These are phyloP conservation scores for Termitomyces sp. DNA, from an alignment of 1,284 basidiomycete species.

Conservation along the genomic window DNA sequence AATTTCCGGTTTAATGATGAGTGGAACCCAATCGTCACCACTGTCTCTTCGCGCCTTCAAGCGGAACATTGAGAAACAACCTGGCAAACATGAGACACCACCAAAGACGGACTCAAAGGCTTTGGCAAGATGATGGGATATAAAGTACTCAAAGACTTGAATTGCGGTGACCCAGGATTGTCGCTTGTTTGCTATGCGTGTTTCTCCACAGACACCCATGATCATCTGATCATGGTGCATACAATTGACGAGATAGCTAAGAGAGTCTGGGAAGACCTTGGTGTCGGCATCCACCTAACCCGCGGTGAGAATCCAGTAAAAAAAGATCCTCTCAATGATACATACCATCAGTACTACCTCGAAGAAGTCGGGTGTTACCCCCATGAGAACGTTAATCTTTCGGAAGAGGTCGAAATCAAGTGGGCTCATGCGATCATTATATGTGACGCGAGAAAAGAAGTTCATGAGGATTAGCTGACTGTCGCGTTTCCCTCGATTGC, in stretches of 20 bases:
- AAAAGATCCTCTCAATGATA: conserved; percentile 24
- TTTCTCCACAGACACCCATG: conserved; percentile 99
- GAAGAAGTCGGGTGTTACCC: conserved; percentile 99
- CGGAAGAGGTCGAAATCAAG: conserved; percentile 98
- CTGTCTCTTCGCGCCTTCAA: conserved; percentile 87
- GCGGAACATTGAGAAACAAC: conserved; percentile 99
- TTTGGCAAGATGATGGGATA: conserved; percentile 97
- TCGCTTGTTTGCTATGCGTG: conserved; percentile 96
- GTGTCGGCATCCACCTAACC: conserved; percentile 95
- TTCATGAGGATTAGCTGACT: conserved; percentile 99
- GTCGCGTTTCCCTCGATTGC: conserved; percentile 98
- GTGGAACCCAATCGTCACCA: conserved; percentile 96
- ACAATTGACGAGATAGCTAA: conserved; percentile 87
- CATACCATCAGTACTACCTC: conserved; percentile 93
- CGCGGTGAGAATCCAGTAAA: conserved; percentile 16
- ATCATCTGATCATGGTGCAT: conserved; percentile 99
- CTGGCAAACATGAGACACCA: conserved; percentile 97
- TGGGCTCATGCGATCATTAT: conserved; percentile 98
- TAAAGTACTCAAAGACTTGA: conserved; percentile 98
- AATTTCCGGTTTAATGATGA: conserved; percentile 97
- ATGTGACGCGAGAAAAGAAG: conserved; percentile 98
- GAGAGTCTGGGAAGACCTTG: conserved; percentile 83
- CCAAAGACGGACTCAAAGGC: conserved; percentile 99
- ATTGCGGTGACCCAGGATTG: conserved; percentile 98
- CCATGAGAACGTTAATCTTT: conserved; percentile 95